Evolutionary conservation across 352 stramenopile genomes (phyloP), one percentile per base, ranked within the genome.

Genomic region (Globisporangium iwayamae): DNA sequence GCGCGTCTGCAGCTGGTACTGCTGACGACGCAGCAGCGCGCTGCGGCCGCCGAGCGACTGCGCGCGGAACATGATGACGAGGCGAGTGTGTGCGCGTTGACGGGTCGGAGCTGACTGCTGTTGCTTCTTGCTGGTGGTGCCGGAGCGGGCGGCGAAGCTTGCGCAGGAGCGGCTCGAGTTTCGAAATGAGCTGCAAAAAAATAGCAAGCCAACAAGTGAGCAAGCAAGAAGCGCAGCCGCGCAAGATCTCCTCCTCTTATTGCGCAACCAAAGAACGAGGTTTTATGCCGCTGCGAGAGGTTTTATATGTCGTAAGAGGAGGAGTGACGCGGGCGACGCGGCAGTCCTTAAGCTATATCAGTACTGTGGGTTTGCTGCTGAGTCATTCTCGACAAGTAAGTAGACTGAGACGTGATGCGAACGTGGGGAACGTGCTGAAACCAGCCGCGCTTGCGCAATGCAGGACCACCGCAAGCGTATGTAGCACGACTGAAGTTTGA

Each of bases 11-110:
- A 32, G 30, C 53, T 46, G 39, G 25, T 45, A 51, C 22, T 53
- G 54, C 13, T 52, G 62, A 36, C 66, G 30, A 32, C 30, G 48
- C 41, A 67, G 61, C 60, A 56, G 56, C 20, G 45, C 52, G 63
- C 57, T 46, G 62, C 63, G 72, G 43, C 51, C 41, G 46, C 71
- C 56, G 22, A 75, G 55, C 56, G 73, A 58, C 68, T 83, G 71
- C 43, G 69, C 69, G 51, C 77, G 77, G 30, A 83, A 67, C 77
- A 85, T 85, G n/a, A 0, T 68, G 51, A 2, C 14, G 10, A 30
- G n/a, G 10, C 25, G 25, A 28, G 25, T 28, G 25, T 28, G 25
- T 28, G 25, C 25, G 25, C 25, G 51, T 18, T 28, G 13, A 43
- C 20, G 8, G 30, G 9, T 43, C 9, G 30, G 30, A 45, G 51